These are phyloP conservation scores for Macrotyloma uniflorum DNA, from an alignment of 306 rosid genomes.

Conservation along the genomic window DNA sequence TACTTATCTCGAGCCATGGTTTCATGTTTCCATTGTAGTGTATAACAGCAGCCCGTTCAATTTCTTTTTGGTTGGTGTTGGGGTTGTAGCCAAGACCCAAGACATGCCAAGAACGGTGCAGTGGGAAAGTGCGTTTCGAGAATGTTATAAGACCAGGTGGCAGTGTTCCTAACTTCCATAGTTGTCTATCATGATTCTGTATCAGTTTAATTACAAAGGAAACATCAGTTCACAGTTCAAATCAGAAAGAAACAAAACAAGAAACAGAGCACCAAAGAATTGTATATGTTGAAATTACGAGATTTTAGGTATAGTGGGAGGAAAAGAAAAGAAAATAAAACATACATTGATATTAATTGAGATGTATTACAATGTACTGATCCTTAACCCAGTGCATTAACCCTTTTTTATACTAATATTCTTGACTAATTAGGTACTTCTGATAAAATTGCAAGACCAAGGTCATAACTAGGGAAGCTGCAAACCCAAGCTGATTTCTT, in stretches of 20 bases:
- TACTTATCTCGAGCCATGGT: conserved; percentile 96
- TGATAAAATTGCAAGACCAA: not conserved
- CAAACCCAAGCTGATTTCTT: not conserved
- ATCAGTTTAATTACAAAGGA: conserved; percentile 23
- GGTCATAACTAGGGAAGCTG: not conserved
- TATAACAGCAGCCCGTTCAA: conserved; percentile 79
- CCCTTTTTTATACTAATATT: too few relatives aligned
- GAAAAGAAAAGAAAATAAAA: not conserved
- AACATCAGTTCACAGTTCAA: conserved; percentile 28
- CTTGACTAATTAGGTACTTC: too few relatives aligned
- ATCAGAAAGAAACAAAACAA: not conserved
- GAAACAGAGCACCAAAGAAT: not conserved
- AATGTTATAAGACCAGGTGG: conserved; percentile 97
- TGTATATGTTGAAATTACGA: not conserved
- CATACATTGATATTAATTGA: too few relatives aligned
- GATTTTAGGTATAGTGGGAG: not conserved
- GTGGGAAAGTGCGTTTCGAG: conserved; percentile 76
- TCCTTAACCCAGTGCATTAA: too few relatives aligned
- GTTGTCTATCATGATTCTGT: conserved; percentile 87
- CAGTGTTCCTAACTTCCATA: conserved; percentile 95
- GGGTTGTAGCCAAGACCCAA: conserved; percentile 90
- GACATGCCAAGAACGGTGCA: conserved; percentile 79
- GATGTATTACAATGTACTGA: too few relatives aligned
- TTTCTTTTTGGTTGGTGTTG: conserved; percentile 60
- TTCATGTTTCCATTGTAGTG: conserved; percentile 96